Evolutionary conservation across 495 filamentous ascomycete genomes (phyloP).

Genomic region (Daldinia bambusicola): DNA sequence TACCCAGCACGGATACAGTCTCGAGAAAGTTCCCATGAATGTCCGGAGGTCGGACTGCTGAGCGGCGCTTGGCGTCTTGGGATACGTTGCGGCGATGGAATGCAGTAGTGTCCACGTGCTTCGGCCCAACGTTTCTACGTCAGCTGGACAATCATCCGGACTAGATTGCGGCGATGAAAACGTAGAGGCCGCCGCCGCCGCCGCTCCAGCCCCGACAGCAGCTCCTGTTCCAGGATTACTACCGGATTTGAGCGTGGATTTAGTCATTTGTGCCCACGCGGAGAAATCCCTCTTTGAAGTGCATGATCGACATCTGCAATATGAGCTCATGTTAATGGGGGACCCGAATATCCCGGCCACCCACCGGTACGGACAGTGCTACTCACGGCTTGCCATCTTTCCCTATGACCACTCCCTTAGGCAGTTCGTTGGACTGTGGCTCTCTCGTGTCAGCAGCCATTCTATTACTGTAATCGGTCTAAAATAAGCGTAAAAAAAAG

Average conservation of each 20-base stretch:
- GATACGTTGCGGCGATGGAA: slow-evolving; percentile 88
- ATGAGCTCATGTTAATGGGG: slow-evolving; percentile 32
- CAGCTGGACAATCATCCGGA: slow-evolving; percentile 73
- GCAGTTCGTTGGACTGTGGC: slow-evolving; percentile 55
- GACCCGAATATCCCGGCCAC: background rate
- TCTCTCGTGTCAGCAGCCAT: slow-evolving; percentile 53
- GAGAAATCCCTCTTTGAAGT: slow-evolving; percentile 78
- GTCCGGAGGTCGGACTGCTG: slow-evolving; percentile 77
- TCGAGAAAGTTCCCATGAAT: slow-evolving; percentile 84
- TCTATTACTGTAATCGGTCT: slow-evolving; percentile 12
- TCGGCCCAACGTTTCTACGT: slow-evolving; percentile 86
- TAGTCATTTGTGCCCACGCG: slow-evolving; percentile 67
- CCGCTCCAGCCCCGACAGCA: slow-evolving; percentile 45
- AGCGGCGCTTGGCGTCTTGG: slow-evolving; percentile 66
- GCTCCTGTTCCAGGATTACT: slow-evolving; percentile 43
- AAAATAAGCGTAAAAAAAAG: slow-evolving; percentile 15
- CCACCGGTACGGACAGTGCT: slow-evolving; percentile 2
- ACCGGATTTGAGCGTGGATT: slow-evolving; percentile 65
- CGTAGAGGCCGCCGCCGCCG: slow-evolving; percentile 46
- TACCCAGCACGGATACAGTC: slow-evolving; percentile 92
- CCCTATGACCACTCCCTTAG: slow-evolving; percentile 86
- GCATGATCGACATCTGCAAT: slow-evolving; percentile 84
- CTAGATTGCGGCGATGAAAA: slow-evolving; percentile 31
- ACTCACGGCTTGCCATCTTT: slow-evolving; percentile 96
- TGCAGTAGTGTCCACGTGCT: slow-evolving; percentile 94